Evolutionary conservation across 106 monocot genomes (phyloP), one percentile per base, ranked within the genome.

Genomic region (Dioscorea zingiberensis): DNA sequence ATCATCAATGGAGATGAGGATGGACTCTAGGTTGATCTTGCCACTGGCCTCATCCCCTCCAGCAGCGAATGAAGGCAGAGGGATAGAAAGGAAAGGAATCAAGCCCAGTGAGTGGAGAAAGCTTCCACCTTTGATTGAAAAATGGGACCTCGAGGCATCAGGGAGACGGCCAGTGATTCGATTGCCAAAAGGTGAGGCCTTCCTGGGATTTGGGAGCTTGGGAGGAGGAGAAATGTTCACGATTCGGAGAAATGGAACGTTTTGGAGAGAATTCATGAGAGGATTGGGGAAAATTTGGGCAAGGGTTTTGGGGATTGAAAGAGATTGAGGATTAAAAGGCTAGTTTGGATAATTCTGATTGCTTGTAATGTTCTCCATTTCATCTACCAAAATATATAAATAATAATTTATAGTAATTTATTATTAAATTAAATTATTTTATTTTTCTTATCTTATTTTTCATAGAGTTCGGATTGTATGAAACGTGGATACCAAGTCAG

Each of bases 11-110:
- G 86, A 74, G 25, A 72, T 24, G 9, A 89, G 57, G 45, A 93
- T 48, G 2, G 74, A 63, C 45, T 98, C 97, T 21, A 92, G 29
- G 62, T 86, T 89, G 58, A 98, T 80, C 80, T 92, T 98, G 21
- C 71, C 78, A 3, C 66, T 21, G 18, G 69, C 25, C 47, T 74
- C 54, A 26, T 70, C 84, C 11, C 74, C 62, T 66, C 68, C 86
- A 16, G 72, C 67, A 1, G 94, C 84, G 25, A 72, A 48, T 46
- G 78, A 66, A 47, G 83, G 71, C 15, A 70, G 70, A 24, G 87
- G 76, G 18, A 63, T n/a, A 13, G 55, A 71, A 16, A 60, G 15
- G 21, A 63, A 21, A 11, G 56, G 25, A 25, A 80, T 22, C 25
- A 1, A 38, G 68, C 25, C 16, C 29, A 13, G 13, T 47, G 45